A percentile compares a stretch with the other conserved stretches of the same genome.
phyloP scores from a whole-genome alignment of 257 asterid species.

The Ilex aquifolium region DNA sequence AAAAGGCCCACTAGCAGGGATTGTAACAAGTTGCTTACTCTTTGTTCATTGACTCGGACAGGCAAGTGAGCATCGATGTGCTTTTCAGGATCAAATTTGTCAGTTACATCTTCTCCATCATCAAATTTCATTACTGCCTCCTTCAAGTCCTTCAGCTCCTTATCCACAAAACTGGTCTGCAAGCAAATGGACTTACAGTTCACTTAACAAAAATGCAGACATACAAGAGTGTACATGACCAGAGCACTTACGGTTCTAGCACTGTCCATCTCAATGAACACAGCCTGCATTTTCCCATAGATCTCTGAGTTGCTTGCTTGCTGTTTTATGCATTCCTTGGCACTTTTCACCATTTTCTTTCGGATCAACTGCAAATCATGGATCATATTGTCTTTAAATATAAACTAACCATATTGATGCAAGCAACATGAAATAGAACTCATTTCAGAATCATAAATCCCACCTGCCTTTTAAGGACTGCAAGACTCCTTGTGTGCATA shows the following conservation, averaged over 20 bases:
- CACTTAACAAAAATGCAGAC: not conserved
- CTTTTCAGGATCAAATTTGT: slow-evolving; percentile 58
- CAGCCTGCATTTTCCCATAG: slow-evolving; percentile 82
- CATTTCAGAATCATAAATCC: slow-evolving; percentile 10
- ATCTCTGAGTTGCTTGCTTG: slow-evolving; percentile 82
- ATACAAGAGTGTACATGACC: not conserved
- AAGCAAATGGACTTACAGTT: slow-evolving; percentile 1
- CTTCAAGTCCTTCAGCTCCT: slow-evolving; percentile 67
- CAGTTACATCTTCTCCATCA: slow-evolving; percentile 31
- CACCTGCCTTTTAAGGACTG: slow-evolving; percentile 87
- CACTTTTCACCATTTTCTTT: slow-evolving; percentile 76
- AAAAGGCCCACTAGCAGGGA: slow-evolving; percentile 74
- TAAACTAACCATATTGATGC: not conserved
- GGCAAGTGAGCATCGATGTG: slow-evolving; percentile 85
- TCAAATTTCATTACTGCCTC: slow-evolving; percentile 73
- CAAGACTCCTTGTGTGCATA: slow-evolving; percentile 96
- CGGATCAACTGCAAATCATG: slow-evolving; percentile 47
- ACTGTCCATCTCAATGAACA: slow-evolving; percentile 80
- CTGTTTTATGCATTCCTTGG: slow-evolving; percentile 64
- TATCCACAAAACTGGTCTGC: slow-evolving; percentile 51
- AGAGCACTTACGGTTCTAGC: slow-evolving; percentile 43
- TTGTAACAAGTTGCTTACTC: slow-evolving; percentile 84
- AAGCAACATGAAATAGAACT: not conserved
- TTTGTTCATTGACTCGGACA: slow-evolving; percentile 91
- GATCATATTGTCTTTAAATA: slow-evolving; percentile 2